These are phyloP conservation scores for Tremella fuciformis DNA, from an alignment of 768 basidiomycete species.

Conservation along the genomic window DNA sequence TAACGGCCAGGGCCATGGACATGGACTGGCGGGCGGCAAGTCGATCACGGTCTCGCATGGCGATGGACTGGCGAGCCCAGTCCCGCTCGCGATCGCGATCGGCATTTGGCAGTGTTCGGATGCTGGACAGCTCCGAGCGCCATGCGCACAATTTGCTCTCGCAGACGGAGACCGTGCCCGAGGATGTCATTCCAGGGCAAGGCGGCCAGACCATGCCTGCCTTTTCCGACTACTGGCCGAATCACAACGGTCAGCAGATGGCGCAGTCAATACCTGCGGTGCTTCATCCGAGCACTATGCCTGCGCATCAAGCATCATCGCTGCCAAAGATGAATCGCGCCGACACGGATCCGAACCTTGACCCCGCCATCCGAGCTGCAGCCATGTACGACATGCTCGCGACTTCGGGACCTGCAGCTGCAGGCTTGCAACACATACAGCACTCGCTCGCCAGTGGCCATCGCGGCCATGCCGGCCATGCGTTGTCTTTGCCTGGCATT, in stretches of 20 bases:
- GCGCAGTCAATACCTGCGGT: neutral
- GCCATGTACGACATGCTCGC: conserved; percentile 40
- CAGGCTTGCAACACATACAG: conserved; percentile 15
- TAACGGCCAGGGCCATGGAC: conserved; percentile 27
- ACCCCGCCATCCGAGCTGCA: conserved; percentile 38
- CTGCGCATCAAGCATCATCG: no score
- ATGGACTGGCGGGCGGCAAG: conserved; percentile 60
- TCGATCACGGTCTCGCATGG: conserved; percentile 73
- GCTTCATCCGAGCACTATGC: neutral
- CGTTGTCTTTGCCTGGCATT: conserved; percentile 43
- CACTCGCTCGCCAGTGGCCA: conserved; percentile 20
- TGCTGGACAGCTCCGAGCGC: conserved; percentile 36
- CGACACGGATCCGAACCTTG: conserved; percentile 25
- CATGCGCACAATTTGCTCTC: conserved; percentile 52
- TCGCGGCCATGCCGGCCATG: conserved; percentile 10
- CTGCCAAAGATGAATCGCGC: neutral
- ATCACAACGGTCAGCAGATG: no score
- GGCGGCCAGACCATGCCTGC: conserved; percentile 12
- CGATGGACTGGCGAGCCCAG: conserved; percentile 76
- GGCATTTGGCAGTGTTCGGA: conserved; percentile 54
- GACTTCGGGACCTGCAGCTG: conserved; percentile 26
- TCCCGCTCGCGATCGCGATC: conserved; percentile 49
- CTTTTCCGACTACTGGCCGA: conserved; percentile 6
- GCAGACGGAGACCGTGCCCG: neutral
- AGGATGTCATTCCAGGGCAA: neutral